Percentiles rank a stretch among this genome's conserved stretches.
Evolutionary conservation across 495 filamentous ascomycete species (phyloP).

Genomic region (Cenococcum geophilum): DNA sequence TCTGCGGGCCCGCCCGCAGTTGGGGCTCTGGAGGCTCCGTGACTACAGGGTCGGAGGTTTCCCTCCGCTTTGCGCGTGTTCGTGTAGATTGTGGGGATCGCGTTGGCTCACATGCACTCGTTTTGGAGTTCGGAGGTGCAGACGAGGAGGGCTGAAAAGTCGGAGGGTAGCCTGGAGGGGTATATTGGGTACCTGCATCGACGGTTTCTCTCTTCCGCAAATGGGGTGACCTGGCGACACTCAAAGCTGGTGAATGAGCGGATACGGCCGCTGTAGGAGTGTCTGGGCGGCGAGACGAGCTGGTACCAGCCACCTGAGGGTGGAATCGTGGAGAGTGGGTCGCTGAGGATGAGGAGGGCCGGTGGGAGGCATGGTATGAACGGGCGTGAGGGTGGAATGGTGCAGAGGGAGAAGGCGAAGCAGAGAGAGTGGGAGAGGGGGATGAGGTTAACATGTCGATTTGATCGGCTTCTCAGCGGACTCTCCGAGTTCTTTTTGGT

Average conservation of each 20-base stretch:
- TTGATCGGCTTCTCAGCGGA: no score
- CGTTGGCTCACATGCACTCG: background rate
- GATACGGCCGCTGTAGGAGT: background rate
- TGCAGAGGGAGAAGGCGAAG: conserved; percentile 26
- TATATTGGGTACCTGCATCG: conserved; percentile 39
- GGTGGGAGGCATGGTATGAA: conserved; percentile 19
- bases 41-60: conserved; percentile 23
- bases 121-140: background rate
- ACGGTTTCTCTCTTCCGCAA: conserved; percentile 24
- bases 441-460: conserved; percentile 17
- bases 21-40: conserved; percentile 30
- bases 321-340: conserved; percentile 6
- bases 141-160: conserved; percentile 18
- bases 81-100: conserved; percentile 4
- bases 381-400: conserved; percentile 20
- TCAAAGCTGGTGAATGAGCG: conserved; percentile 8
- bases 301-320: background rate
- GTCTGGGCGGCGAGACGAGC: background rate
- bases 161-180: conserved; percentile 36
- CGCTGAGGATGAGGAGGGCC: conserved; percentile 11
- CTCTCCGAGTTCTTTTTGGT: background rate
- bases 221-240: conserved; percentile 22
- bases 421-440: conserved; percentile 26
- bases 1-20: conserved; percentile 24
- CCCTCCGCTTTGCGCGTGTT: conserved; percentile 21